These are phyloP conservation scores for Ascocoryne sarcoides DNA, from an alignment of 2,329 filamentous ascomycete species.

Conservation along the genomic window DNA sequence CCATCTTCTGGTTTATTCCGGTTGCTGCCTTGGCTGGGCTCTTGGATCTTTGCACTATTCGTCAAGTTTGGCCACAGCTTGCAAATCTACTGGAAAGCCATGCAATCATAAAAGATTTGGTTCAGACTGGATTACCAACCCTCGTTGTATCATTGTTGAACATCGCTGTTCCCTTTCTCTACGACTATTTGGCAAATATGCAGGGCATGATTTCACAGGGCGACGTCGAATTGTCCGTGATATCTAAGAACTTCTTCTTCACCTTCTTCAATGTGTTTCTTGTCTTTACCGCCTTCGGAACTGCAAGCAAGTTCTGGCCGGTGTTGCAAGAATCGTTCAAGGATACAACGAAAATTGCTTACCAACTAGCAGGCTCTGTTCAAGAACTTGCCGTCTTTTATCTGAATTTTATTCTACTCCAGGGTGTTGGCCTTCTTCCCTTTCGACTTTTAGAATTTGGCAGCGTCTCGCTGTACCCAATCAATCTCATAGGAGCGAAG, in stretches of 20 bases:
- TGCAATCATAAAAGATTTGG: slow-evolving; percentile 61
- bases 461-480: slow-evolving; percentile 72
- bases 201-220: slow-evolving; percentile 95
- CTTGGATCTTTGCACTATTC: slow-evolving; percentile 73
- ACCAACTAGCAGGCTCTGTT: slow-evolving; percentile 66
- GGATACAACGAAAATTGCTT: slow-evolving; percentile 72
- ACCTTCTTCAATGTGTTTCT: slow-evolving; percentile 99
- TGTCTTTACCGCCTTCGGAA: slow-evolving; percentile 81
- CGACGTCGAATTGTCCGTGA: slow-evolving; percentile 86
- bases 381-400: slow-evolving; percentile 75
- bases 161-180: slow-evolving; percentile 83
- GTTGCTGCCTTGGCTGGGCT: slow-evolving; percentile 71
- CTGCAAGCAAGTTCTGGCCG: slow-evolving; percentile 64
- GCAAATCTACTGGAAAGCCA: slow-evolving; percentile 60
- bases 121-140: slow-evolving; percentile 83
- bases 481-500: slow-evolving; percentile 67
- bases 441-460: slow-evolving; percentile 88
- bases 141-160: slow-evolving; percentile 79
- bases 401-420: slow-evolving; percentile 85
- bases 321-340: slow-evolving; percentile 65
- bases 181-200: slow-evolving; percentile 82
- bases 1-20: slow-evolving; percentile 79
- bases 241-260: slow-evolving; percentile 99
- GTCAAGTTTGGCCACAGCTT: slow-evolving; percentile 61
- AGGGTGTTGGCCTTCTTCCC: slow-evolving; percentile 87